Evolutionary conservation across 1,139 yeast species (phyloP).

Genomic region (Yamadazyma diddensiae): DNA sequence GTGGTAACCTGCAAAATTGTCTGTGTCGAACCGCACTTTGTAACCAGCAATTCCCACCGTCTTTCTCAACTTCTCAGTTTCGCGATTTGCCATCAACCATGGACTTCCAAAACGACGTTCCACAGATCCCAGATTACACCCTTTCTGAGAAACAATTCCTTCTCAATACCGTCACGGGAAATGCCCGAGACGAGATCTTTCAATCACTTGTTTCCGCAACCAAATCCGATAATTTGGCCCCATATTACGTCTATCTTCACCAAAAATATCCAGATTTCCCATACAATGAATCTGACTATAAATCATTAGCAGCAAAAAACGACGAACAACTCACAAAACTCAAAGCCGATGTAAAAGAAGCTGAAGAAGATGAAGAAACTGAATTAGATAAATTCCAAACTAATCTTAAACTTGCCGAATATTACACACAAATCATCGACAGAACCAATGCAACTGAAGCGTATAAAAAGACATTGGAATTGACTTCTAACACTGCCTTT

Average conservation of each 20-base stretch:
- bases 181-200: constrained; percentile 35
- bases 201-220: constrained; percentile 52
- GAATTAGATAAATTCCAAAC: constrained; percentile 77
- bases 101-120: constrained; percentile 47
- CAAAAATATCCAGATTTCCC: constrained; percentile 45
- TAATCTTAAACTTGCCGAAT: constrained; percentile 81
- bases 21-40: too few species aligned
- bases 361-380: constrained; percentile 88
- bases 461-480: constrained; percentile 69
- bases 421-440: constrained; percentile 83
- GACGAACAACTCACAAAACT: constrained; percentile 53
- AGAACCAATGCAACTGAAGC: constrained; percentile 69
- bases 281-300: constrained; percentile 61
- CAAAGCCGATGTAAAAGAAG: constrained; percentile 62
- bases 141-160: constrained; percentile 77
- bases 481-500: constrained; percentile 83
- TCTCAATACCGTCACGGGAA: constrained; percentile 33
- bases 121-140: constrained; percentile 73
- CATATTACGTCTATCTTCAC: constrained; percentile 74
- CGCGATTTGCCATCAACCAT: constrained; percentile 18
- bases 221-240: constrained; percentile 65
- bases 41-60: too few species aligned
- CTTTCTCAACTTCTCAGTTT: constrained; percentile 2
- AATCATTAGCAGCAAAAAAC: constrained; percentile 51
- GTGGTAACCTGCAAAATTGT: too few species aligned